A percentile compares a stretch with the other conserved stretches of the same genome.
These are phyloP conservation scores for Penicillium salamii DNA, from an alignment of 495 filamentous ascomycete genomes.

Conservation along the genomic window DNA sequence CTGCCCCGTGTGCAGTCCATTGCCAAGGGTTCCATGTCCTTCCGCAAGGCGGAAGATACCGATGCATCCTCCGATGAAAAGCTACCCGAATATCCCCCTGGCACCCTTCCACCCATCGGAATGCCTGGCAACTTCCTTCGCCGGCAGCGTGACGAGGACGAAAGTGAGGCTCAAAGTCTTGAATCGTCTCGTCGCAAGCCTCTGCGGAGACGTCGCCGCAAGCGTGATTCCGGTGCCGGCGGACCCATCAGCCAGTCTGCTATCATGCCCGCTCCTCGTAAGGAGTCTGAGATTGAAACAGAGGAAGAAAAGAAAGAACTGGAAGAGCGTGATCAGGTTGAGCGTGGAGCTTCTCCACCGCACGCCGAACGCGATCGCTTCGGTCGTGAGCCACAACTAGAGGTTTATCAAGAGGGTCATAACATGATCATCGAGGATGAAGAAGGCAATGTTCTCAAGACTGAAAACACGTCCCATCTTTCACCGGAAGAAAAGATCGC, in stretches of 20 bases:
- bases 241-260: slow-evolving; percentile 90
- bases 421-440: slow-evolving; percentile 81
- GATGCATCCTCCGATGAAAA: slow-evolving; percentile 60
- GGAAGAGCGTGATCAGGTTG: slow-evolving; percentile 37
- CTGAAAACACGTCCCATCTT: slow-evolving; percentile 42
- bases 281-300: slow-evolving; percentile 22
- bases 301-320: slow-evolving; percentile 32
- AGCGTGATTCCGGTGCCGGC: slow-evolving; percentile 72
- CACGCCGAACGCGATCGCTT: slow-evolving; percentile 33
- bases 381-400: slow-evolving; percentile 44
- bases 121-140: slow-evolving; percentile 79
- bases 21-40: slow-evolving; percentile 79
- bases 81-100: slow-evolving; percentile 66
- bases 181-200: slow-evolving; percentile 60
- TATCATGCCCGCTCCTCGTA: slow-evolving; percentile 67
- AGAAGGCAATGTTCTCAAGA: slow-evolving; percentile 79
- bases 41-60: slow-evolving; percentile 56
- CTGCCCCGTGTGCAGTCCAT: slow-evolving; percentile 82
- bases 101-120: slow-evolving; percentile 73
- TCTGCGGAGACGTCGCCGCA: slow-evolving; percentile 54
- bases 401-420: slow-evolving; percentile 80
- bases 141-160: slow-evolving; percentile 69
- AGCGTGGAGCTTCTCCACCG: slow-evolving; percentile 30
- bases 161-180: slow-evolving; percentile 51
- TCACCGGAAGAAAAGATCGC: slow-evolving; percentile 44